phyloP scores from a whole-genome alignment of 2,329 filamentous ascomycete species.

The Bipolaris cookei region DNA sequence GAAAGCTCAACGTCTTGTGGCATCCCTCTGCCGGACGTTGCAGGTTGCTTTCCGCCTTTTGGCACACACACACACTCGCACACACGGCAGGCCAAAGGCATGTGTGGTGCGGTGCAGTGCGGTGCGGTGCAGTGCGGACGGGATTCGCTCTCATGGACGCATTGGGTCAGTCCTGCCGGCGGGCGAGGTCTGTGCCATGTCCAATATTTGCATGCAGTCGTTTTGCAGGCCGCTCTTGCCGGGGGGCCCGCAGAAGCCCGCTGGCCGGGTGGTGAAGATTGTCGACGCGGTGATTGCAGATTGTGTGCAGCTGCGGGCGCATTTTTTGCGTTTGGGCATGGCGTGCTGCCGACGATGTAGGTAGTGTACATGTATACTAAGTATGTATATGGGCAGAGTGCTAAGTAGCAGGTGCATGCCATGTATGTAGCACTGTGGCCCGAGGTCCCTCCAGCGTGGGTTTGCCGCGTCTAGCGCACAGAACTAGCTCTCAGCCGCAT shows the following conservation, averaged over 20 bases:
- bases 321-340: not conserved
- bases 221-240: constrained; percentile 32
- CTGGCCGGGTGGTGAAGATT: constrained; percentile 13
- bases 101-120: constrained; percentile 3
- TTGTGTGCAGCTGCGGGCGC: not conserved
- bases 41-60: constrained; percentile 25
- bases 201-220: constrained; percentile 45
- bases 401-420: no score
- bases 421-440: not conserved
- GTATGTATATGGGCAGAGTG: no score
- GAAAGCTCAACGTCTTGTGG: constrained; percentile 2
- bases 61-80: no score
- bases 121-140: constrained; percentile 9
- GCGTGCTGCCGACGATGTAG: no score
- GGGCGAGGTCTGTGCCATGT: constrained; percentile 40
- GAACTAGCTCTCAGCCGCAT: constrained; percentile 41
- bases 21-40: constrained; percentile 12
- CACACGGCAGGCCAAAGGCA: constrained; percentile 24
- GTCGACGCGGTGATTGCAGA: not conserved
- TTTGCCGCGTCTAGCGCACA: constrained; percentile 36
- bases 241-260: constrained; percentile 25
- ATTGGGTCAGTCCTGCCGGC: constrained; percentile 39
- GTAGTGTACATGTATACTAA: no score
- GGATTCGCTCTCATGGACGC: constrained; percentile 31
- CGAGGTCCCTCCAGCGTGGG: constrained; percentile 27